phyloP scores from a whole-genome alignment of 1,139 yeast genomes.

The Blastobotrys elegans region DNA sequence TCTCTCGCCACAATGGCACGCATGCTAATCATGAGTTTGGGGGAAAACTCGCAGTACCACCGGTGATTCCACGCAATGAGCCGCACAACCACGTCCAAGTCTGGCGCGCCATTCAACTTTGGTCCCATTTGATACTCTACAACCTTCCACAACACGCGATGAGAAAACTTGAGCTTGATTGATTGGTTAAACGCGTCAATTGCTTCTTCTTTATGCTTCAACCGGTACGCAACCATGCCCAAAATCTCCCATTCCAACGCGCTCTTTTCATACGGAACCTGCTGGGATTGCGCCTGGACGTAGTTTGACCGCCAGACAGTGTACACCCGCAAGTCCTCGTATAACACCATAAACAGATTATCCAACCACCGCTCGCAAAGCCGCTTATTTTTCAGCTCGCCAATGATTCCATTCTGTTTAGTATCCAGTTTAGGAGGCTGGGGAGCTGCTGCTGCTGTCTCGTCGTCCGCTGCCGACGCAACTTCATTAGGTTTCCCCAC shows the following conservation, averaged over 20 bases:
- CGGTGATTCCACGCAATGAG: slow-evolving; percentile 93
- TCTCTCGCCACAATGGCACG: slow-evolving; percentile 64
- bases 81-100: slow-evolving; percentile 64
- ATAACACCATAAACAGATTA: slow-evolving; percentile 75
- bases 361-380: slow-evolving; percentile 96
- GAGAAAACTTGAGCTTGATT: slow-evolving; percentile 71
- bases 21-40: slow-evolving; percentile 52
- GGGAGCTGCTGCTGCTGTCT: neutral
- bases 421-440: slow-evolving; percentile 5
- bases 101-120: slow-evolving; percentile 19
- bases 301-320: slow-evolving; percentile 92
- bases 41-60: slow-evolving; percentile 92
- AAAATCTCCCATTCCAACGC: slow-evolving; percentile 92
- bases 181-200: slow-evolving; percentile 75
- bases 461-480: slow-evolving; percentile 4
- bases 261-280: slow-evolving; percentile 68
- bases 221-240: slow-evolving; percentile 74
- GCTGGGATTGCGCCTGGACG: slow-evolving; percentile 71
- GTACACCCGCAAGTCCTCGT: slow-evolving; percentile 82
- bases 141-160: slow-evolving; percentile 71
- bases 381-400: slow-evolving; percentile 56
- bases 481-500: slow-evolving; percentile 8
- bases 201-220: slow-evolving; percentile 76
- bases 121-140: slow-evolving; percentile 52
- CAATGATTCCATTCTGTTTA: slow-evolving; percentile 1